Conservation (phyloP, 2,329 filamentous ascomycete species). For the Scedosporium dehoogii region DNA sequence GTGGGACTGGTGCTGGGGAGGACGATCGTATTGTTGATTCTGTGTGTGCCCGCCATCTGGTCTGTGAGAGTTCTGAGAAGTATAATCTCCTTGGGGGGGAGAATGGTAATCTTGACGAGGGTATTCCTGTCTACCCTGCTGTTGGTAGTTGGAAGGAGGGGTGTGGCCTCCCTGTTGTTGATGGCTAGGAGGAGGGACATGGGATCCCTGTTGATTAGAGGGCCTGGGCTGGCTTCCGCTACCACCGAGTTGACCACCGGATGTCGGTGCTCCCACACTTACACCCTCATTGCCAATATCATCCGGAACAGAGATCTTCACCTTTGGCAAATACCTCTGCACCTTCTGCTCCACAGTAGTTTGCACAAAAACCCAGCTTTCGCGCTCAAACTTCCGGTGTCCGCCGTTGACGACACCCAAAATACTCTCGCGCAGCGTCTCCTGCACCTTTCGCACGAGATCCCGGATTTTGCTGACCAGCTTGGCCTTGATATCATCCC, state of each 20-base stretch:
- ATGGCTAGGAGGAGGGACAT: slow-evolving; percentile 3
- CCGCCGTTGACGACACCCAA: slow-evolving; percentile 34
- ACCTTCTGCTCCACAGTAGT: slow-evolving; percentile 34
- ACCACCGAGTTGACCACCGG: slow-evolving; percentile 21
- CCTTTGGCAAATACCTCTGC: slow-evolving; percentile 33
- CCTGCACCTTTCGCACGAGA: slow-evolving; percentile 33
- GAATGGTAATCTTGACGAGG: slow-evolving; percentile 6
- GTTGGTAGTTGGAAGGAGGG: slow-evolving; percentile 11
- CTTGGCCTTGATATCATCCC: slow-evolving; percentile 33
- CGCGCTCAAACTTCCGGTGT: slow-evolving; percentile 34
- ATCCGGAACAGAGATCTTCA: slow-evolving; percentile 33
- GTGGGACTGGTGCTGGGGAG: slow-evolving; percentile 12
- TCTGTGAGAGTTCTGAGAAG: slow-evolving; percentile 4
- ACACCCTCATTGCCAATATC: slow-evolving; percentile 37
- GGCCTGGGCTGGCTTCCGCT: slow-evolving; percentile 15
- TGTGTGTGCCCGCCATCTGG: not conserved
- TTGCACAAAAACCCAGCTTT: slow-evolving; percentile 37
- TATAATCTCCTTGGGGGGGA: not conserved
- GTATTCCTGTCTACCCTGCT: slow-evolving; percentile 12
- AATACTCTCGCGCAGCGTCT: slow-evolving; percentile 32
- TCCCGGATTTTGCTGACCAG: slow-evolving; percentile 32
- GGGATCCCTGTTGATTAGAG: slow-evolving; percentile 3
- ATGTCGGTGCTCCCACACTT: slow-evolving; percentile 27
- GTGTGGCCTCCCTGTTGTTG: slow-evolving; percentile 17
- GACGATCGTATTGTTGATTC: not conserved